Evolutionary conservation across 352 stramenopile genomes (phyloP).

Genomic region (Lagenidium giganteum): DNA sequence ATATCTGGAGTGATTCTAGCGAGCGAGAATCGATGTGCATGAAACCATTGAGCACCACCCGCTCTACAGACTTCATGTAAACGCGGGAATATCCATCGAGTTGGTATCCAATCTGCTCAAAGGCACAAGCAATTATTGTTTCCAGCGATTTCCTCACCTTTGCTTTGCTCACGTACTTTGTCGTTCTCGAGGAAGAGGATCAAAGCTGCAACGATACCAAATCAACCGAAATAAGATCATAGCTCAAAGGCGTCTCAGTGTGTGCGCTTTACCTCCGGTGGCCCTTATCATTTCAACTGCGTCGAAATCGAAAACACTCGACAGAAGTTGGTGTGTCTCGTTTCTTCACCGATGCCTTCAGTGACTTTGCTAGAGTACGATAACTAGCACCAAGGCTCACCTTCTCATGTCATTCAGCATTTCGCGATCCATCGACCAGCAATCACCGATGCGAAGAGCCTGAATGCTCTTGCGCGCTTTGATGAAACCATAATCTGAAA

Average conservation of each 20-base stretch:
- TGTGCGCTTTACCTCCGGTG: slow-evolving; percentile 43
- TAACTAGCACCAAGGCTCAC: slow-evolving; percentile 1
- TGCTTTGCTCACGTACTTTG: slow-evolving; percentile 33
- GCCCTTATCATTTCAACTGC: slow-evolving; percentile 67
- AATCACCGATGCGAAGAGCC: slow-evolving; percentile 46
- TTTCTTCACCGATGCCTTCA: not conserved
- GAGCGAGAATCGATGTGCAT: slow-evolving; percentile 76
- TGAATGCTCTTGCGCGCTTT: slow-evolving; percentile 74
- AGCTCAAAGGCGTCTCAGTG: not conserved
- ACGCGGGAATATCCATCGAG: slow-evolving; percentile 50
- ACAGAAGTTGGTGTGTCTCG: too few species aligned
- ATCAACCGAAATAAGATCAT: too few species aligned
- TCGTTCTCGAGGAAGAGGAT: slow-evolving; percentile 56
- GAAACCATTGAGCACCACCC: slow-evolving; percentile 64
- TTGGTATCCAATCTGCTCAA: slow-evolving; percentile 74
- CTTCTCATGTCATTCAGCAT: slow-evolving; percentile 19
- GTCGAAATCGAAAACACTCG: slow-evolving; percentile 79
- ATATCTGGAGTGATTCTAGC: slow-evolving; percentile 79
- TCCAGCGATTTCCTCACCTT: not conserved
- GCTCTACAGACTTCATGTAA: slow-evolving; percentile 56
- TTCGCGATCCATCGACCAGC: slow-evolving; percentile 19
- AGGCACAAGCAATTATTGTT: not conserved
- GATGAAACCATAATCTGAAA: slow-evolving; percentile 69
- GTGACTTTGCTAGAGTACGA: too few species aligned
- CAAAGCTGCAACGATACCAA: slow-evolving; percentile 36